Conservation (phyloP, 306 rosid species). For the Gynostemma pentaphyllum region DNA sequence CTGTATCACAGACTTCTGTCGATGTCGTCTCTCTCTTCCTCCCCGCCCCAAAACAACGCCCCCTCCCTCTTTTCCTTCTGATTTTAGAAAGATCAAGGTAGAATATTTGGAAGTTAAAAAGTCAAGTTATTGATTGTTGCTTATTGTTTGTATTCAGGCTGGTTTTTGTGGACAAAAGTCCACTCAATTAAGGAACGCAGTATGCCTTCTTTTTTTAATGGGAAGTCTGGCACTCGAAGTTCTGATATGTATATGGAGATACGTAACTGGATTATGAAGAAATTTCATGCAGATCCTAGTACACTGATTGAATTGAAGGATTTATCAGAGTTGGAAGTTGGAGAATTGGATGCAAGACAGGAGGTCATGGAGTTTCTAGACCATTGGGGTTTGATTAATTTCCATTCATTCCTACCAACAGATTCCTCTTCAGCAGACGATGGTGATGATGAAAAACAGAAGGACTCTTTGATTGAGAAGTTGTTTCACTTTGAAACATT, state of each 20-base stretch:
- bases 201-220: slow-evolving; percentile 65
- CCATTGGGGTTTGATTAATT: slow-evolving; percentile 90
- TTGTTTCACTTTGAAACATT: slow-evolving; percentile 66
- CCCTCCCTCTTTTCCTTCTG: too few relatives aligned
- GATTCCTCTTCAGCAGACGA: slow-evolving; percentile 29
- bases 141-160: slow-evolving; percentile 44
- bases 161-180: slow-evolving; percentile 72
- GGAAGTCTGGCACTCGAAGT: slow-evolving; percentile 45
- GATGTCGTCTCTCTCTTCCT: too few relatives aligned
- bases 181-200: slow-evolving; percentile 63
- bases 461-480: slow-evolving; percentile 49
- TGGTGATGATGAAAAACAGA: slow-evolving; percentile 31
- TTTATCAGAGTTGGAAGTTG: slow-evolving; percentile 60
- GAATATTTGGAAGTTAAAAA: too few relatives aligned
- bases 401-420: slow-evolving; percentile 60
- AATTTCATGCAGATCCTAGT: slow-evolving; percentile 47
- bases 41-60: too few relatives aligned
- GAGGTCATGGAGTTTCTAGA: slow-evolving; percentile 83
- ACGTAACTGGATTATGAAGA: slow-evolving; percentile 70
- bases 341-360: slow-evolving; percentile 61
- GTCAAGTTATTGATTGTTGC: slow-evolving; percentile 3
- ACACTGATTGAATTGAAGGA: slow-evolving; percentile 53
- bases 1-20: too few relatives aligned
- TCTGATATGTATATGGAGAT: slow-evolving; percentile 60
- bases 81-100: too few relatives aligned